Base-by-base conservation (phyloP, 345 rosid genomes). In the Arabidopsis arenosa region DNA sequence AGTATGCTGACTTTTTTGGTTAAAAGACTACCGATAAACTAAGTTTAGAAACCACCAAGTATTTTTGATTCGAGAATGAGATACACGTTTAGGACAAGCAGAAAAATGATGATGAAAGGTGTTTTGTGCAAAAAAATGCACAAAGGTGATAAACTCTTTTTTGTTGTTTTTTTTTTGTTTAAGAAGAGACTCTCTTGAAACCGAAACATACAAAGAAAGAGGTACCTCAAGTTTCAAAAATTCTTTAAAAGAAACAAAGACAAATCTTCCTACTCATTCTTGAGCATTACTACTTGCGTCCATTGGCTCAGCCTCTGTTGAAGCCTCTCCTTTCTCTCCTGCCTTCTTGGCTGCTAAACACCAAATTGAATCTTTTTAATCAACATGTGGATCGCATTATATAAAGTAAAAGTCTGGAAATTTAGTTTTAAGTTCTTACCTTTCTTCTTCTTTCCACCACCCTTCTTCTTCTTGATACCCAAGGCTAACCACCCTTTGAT, bases 381-480 rank as follows among this genome's bases (percentile, higher is more conserved):
- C 47, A 70, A 7, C 36, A 9, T 3, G 15, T 39, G 1, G 55
- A 21, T 36, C 5, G 2, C 10, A n/a, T 47, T 9, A 18, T 59
- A 8, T 41, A 33, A 2, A 15, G 14, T 49, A 9, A 17, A 21
- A 18, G 30, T 12, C 28, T 7, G 47, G 1, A 9, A 45, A 26
- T 30, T 72, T 39, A 14, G 6, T 18, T 43, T 0, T 0, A 39
- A 2, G 17, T 58, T 28, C 23, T 35, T 76, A 89, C 97, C 99
- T 88, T 96, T 96, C 90, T 96, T 96, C 88, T 91, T 96, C 87
- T 90, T 93, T 72, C 98, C 99, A 63, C 98, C 99, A 69, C 97
- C 97, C 43, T 91, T 96, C 88, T 96, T 96, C 60, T 93, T 88
- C 76, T 91, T 96, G 40, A 85, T 85, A 43, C 92, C 96, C 86